Conservation (phyloP, 2,329 filamentous ascomycete genomes). For the Alternaria dauci region DNA sequence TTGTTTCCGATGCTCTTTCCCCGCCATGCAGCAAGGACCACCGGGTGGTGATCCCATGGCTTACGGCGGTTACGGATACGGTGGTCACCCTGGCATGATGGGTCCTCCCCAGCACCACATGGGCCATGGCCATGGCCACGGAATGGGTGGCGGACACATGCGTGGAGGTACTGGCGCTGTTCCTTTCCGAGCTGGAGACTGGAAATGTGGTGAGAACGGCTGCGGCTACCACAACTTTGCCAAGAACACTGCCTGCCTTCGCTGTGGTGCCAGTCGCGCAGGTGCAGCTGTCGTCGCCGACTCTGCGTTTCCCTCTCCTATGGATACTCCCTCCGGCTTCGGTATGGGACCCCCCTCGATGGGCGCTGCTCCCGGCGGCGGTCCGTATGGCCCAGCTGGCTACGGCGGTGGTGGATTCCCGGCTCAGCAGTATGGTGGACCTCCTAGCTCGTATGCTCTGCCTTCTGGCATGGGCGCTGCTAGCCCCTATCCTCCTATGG, state of each 20-base stretch:
- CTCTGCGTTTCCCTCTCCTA: conserved; percentile 87
- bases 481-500: conserved; percentile 79
- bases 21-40: conserved; percentile 83
- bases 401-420: conserved; percentile 71
- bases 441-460: conserved; percentile 86
- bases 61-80: conserved; percentile 58
- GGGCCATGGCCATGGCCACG: conserved; percentile 60
- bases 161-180: conserved; percentile 85
- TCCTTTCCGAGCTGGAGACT: conserved; percentile 97
- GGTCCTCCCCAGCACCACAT: conserved; percentile 71
- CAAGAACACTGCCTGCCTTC: conserved; percentile 97
- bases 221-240: conserved; percentile 99
- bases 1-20: conserved; percentile 99
- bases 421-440: conserved; percentile 83
- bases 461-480: conserved; percentile 85
- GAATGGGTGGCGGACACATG: conserved; percentile 62
- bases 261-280: conserved; percentile 93
- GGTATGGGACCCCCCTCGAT: conserved; percentile 89
- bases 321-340: conserved; percentile 85
- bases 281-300: conserved; percentile 94
- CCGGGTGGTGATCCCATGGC: conserved; percentile 74
- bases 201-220: conserved; percentile 97
- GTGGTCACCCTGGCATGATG: conserved; percentile 69
- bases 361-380: conserved; percentile 73
- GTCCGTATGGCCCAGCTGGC: conserved; percentile 74